Conservation (phyloP, 441 rosid species). For the Eugenia klotzschiana region DNA sequence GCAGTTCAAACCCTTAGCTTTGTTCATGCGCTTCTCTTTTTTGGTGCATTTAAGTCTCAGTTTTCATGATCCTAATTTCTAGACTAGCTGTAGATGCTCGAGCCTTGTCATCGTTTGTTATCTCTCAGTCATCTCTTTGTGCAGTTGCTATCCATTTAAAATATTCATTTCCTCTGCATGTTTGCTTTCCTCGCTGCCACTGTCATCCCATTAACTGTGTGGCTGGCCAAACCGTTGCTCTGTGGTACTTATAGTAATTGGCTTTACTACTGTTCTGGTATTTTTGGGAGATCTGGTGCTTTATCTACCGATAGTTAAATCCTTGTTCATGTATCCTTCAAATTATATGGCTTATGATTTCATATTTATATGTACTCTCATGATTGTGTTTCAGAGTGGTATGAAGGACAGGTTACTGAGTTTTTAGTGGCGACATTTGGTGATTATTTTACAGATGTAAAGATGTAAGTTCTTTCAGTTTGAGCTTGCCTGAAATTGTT, state of each 20-base stretch:
- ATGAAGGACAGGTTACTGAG: conserved; percentile 94
- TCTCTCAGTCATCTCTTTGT: background rate
- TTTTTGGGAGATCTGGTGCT: background rate
- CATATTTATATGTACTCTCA: conserved; percentile 8
- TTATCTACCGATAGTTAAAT: background rate
- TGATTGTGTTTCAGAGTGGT: conserved; percentile 59
- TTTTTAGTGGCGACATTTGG: conserved; percentile 86
- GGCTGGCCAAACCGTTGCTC: background rate
- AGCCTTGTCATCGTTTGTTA: background rate
- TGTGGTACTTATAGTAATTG: background rate
- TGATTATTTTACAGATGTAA: conserved; percentile 91
- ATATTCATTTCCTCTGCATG: background rate
- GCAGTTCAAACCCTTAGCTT: background rate
- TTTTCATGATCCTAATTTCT: background rate
- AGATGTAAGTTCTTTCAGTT: conserved; percentile 53
- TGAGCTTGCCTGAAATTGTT: background rate
- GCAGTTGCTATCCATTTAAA: background rate
- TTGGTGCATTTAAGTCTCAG: background rate
- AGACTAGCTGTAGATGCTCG: background rate
- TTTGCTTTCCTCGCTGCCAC: background rate
- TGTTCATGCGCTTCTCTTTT: background rate
- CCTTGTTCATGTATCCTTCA: background rate
- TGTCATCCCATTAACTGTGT: background rate
- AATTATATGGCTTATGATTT: background rate
- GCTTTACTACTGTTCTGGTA: background rate